Base-by-base conservation (phyloP, 2,329 filamentous ascomycete species). In the Ceratocystis cubensis region DNA sequence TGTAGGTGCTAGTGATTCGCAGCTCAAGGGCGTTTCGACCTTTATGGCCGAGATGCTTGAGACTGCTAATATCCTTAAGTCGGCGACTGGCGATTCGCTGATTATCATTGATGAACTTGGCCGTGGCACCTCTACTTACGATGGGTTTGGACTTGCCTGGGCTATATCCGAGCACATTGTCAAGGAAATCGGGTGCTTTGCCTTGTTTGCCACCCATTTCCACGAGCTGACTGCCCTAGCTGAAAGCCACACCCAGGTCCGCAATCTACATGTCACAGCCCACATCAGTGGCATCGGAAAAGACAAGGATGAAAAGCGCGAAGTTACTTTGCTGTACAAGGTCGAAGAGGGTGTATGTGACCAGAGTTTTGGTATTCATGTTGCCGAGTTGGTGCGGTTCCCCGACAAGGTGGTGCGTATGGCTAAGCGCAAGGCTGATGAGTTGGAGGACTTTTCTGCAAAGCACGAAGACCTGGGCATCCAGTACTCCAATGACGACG, bases 11-110 rank as follows among this genome's bases (percentile, higher is more conserved):
- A 94, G 89, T 71, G 95, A 99, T 76, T 96, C 90, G 5, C 94
- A 97, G 75, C 87, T 99, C 69, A 97, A 97, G 77, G 94, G 94
- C 45, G 94, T 99, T 1, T 96, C 91, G 2, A 99, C 94, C 0
- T 99, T 99, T 76, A 99, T 99, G 95, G 94, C 94, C 1, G 94
- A 99, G 78, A 99, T 99, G 94, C 83, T 99, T 25, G 94, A 99
- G 75, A 99, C 94, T 1, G 91, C 94, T 71, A 97, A 97, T 74
- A 99, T 99, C 70, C 86, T 99, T 73, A 97, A 97, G 78, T 95
- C 91, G 0, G 94, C 94, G 1, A 99, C 94, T 0, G 85, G 88
- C 41, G 94, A 99, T 74, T 96, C 91, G 3, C 83, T 99, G 65
- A 97, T 99, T 77, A 97, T 99, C 75, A 96, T 99, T 71, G 95